These are phyloP conservation scores for Aphanomyces cochlioides DNA, from an alignment of 352 stramenopile species.

Conservation along the genomic window DNA sequence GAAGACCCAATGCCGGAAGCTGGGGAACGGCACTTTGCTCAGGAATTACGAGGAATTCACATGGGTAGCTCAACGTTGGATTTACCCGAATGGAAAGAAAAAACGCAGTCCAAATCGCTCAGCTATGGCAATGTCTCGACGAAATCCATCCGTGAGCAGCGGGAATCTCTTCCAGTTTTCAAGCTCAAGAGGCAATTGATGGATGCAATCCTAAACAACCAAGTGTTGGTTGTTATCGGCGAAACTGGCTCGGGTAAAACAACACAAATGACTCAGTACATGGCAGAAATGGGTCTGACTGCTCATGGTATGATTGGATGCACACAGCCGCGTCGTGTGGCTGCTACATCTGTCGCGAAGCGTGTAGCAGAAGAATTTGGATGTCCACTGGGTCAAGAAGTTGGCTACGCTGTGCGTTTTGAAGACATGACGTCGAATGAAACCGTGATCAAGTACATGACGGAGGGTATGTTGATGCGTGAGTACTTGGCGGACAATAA, in stretches of 20 bases:
- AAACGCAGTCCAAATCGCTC: constrained; percentile 93
- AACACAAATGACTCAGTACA: constrained; percentile 99
- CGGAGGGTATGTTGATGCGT: constrained; percentile 99
- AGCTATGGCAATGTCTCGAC: constrained; percentile 96
- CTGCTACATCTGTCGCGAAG: constrained; percentile 96
- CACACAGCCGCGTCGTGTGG: constrained; percentile 97
- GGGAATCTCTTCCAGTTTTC: constrained; percentile 95
- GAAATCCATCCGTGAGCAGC: constrained; percentile 95
- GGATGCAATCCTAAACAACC: constrained; percentile 93
- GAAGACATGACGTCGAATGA: constrained; percentile 81
- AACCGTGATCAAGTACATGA: constrained; percentile 99
- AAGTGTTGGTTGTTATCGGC: constrained; percentile 98
- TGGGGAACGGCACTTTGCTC: constrained; percentile 96
- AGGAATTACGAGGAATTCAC: constrained; percentile 92
- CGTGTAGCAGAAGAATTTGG: constrained; percentile 97
- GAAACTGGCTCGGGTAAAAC: constrained; percentile 99
- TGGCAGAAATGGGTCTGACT: constrained; percentile 96
- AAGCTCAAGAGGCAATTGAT: constrained; percentile 95
- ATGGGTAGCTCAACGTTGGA: constrained; percentile 85
- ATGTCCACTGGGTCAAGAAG: constrained; percentile 89
- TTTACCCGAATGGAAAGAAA: constrained; percentile 97
- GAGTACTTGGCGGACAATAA: constrained; percentile 97
- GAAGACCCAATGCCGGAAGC: constrained; percentile 98
- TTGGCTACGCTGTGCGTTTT: constrained; percentile 91
- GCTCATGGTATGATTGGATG: constrained; percentile 96